Percentiles rank a stretch among this genome's conserved stretches.
phyloP scores from a whole-genome alignment of 176 grass and related monocot species.

The Oryza officinalis region DNA sequence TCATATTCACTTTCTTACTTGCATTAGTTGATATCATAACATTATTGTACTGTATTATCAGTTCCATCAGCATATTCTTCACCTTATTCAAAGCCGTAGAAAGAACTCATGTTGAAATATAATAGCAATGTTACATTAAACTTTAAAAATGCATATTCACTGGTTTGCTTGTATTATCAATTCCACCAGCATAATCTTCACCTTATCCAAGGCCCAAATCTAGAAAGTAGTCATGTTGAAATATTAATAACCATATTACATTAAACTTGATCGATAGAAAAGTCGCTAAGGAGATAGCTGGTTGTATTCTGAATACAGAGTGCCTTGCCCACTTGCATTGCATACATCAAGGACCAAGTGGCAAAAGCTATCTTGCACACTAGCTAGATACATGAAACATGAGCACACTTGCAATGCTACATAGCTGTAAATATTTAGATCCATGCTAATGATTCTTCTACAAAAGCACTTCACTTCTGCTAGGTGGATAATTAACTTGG shows the following conservation, averaged over 20 bases:
- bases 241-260: conserved; percentile 22
- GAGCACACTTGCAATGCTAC: conserved; percentile 40
- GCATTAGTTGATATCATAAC: not conserved
- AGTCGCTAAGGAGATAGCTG: conserved; percentile 19
- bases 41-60: conserved; percentile 3
- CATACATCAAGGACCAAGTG: conserved; percentile 35
- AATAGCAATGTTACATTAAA: conserved; percentile 21
- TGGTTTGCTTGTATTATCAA: conserved; percentile 26
- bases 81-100: conserved; percentile 6
- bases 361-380: conserved; percentile 42
- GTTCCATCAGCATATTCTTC: not conserved
- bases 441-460: conserved; percentile 46
- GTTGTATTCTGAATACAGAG: conserved; percentile 48
- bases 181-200: conserved; percentile 15
- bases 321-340: conserved; percentile 37
- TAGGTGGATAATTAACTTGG: conserved; percentile 35
- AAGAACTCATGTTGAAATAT: conserved; percentile 17
- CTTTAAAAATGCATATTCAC: not conserved
- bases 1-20: conserved; percentile 13
- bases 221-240: conserved; percentile 29
- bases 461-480: conserved; percentile 54
- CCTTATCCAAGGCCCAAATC: not conserved
- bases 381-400: conserved; percentile 34
- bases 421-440: conserved; percentile 32
- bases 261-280: conserved; percentile 22